Percentiles rank a stretch among this genome's conserved stretches.
phyloP scores from a whole-genome alignment of 768 basidiomycete genomes.

The Lactifluus volemus region DNA sequence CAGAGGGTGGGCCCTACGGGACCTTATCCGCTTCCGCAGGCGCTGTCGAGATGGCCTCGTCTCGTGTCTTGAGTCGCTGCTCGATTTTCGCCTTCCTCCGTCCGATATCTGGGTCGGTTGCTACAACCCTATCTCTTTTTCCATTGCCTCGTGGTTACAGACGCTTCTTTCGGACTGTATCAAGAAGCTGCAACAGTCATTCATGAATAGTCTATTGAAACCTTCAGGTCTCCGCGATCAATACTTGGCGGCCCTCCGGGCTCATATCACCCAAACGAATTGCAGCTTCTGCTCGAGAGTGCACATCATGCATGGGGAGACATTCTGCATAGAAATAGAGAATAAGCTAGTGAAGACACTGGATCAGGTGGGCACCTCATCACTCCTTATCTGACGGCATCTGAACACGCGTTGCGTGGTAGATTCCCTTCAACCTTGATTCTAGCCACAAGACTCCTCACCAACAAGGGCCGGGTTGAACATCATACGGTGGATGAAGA shows the following conservation, averaged over 20 bases:
- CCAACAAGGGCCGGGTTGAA: background rate
- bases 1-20: background rate
- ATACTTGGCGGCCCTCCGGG: background rate
- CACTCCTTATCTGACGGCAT: background rate
- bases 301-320: conserved; percentile 1
- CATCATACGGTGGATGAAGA: background rate
- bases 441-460: background rate
- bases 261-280: background rate
- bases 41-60: conserved; percentile 3
- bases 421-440: background rate
- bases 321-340: background rate
- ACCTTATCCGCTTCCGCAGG: conserved; percentile 3
- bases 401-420: background rate
- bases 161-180: background rate
- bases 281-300: conserved; percentile 7
- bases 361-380: background rate
- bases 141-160: background rate
- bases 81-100: conserved; percentile 2
- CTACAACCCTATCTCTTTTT: background rate
- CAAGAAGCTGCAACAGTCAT: background rate
- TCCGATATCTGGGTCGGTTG: conserved; percentile 7
- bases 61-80: background rate
- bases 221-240: background rate
- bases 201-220: background rate
- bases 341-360: background rate